Conservation (phyloP, 2,329 filamentous ascomycete genomes). For the Ophidiomyces ophidiicola region DNA sequence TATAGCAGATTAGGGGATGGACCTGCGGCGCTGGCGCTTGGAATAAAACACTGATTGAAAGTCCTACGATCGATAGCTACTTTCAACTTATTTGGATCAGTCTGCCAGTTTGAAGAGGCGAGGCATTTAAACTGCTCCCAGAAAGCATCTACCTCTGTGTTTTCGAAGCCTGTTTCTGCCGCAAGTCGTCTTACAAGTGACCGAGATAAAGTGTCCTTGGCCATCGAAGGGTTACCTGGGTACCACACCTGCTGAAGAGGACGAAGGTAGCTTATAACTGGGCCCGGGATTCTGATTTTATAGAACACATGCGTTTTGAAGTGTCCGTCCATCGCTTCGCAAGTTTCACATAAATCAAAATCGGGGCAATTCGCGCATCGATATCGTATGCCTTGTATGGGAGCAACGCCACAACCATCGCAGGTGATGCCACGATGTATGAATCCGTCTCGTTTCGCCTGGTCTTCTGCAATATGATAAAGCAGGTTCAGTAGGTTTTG, state of each 20-base stretch:
- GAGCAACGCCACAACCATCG: slow-evolving; percentile 74
- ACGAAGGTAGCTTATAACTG: slow-evolving; percentile 63
- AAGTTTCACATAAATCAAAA: slow-evolving; percentile 89
- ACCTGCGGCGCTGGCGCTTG: slow-evolving; percentile 66
- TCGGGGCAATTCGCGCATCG: slow-evolving; percentile 92
- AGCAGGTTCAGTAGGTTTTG: slow-evolving; percentile 75
- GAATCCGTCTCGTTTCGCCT: slow-evolving; percentile 74
- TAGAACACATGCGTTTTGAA: slow-evolving; percentile 91
- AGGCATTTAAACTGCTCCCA: slow-evolving; percentile 97
- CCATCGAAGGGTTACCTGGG: slow-evolving; percentile 67
- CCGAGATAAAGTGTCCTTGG: slow-evolving; percentile 54
- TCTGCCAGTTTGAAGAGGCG: slow-evolving; percentile 70
- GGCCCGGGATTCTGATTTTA: slow-evolving; percentile 83
- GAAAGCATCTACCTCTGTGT: slow-evolving; percentile 77
- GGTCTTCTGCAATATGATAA: slow-evolving; percentile 88
- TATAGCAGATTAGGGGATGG: slow-evolving; percentile 80
- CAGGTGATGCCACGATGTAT: slow-evolving; percentile 88
- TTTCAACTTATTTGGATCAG: slow-evolving; percentile 64
- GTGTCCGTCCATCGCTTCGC: slow-evolving; percentile 61
- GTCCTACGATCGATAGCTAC: slow-evolving; percentile 85
- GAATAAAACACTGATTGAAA: slow-evolving; percentile 82
- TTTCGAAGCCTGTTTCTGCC: slow-evolving; percentile 64
- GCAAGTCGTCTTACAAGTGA: slow-evolving; percentile 56
- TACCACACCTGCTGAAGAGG: slow-evolving; percentile 78
- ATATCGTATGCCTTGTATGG: slow-evolving; percentile 85